These are phyloP conservation scores for Colletotrichum tropicicola DNA, from an alignment of 2,329 filamentous ascomycete genomes.

Conservation along the genomic window DNA sequence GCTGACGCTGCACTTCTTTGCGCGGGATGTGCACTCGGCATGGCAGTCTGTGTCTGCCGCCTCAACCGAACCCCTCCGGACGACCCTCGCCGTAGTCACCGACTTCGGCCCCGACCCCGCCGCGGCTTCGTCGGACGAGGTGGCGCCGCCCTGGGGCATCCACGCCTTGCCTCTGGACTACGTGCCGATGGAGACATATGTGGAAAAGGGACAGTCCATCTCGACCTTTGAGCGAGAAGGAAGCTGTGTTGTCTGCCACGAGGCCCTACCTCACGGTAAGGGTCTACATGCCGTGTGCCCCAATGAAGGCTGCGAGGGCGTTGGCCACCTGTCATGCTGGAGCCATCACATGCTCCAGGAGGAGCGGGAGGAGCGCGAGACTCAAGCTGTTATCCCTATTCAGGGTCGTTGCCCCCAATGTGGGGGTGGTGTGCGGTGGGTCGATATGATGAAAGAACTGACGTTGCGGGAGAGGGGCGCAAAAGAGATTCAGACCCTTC, in stretches of 20 bases:
- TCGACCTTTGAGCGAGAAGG: slow-evolving; percentile 66
- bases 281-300: slow-evolving; percentile 68
- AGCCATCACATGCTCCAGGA: slow-evolving; percentile 57
- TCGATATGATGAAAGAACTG: slow-evolving; percentile 82
- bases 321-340: slow-evolving; percentile 70
- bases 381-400: slow-evolving; percentile 71
- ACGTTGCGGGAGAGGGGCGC: slow-evolving; percentile 76
- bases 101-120: slow-evolving; percentile 56
- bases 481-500: slow-evolving; percentile 74
- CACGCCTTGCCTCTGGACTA: slow-evolving; percentile 66
- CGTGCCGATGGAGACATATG: slow-evolving; percentile 58
- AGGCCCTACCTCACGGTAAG: slow-evolving; percentile 52
- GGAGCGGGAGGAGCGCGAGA: slow-evolving; percentile 43
- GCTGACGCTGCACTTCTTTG: slow-evolving; percentile 81
- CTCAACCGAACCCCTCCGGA: slow-evolving; percentile 55
- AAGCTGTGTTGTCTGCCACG: slow-evolving; percentile 61
- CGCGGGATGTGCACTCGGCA: slow-evolving; percentile 69
- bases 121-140: slow-evolving; percentile 5
- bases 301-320: slow-evolving; percentile 60
- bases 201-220: slow-evolving; percentile 63
- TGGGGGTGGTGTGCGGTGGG: slow-evolving; percentile 70
- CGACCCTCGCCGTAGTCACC: slow-evolving; percentile 61
- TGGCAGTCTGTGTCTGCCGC: slow-evolving; percentile 71
- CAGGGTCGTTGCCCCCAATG: slow-evolving; percentile 79
- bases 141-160: slow-evolving; percentile 53